A percentile compares a stretch with the other conserved stretches of the same genome.
Conservation (phyloP, 2,329 filamentous ascomycete species). For the Nigrospora oryzae region DNA sequence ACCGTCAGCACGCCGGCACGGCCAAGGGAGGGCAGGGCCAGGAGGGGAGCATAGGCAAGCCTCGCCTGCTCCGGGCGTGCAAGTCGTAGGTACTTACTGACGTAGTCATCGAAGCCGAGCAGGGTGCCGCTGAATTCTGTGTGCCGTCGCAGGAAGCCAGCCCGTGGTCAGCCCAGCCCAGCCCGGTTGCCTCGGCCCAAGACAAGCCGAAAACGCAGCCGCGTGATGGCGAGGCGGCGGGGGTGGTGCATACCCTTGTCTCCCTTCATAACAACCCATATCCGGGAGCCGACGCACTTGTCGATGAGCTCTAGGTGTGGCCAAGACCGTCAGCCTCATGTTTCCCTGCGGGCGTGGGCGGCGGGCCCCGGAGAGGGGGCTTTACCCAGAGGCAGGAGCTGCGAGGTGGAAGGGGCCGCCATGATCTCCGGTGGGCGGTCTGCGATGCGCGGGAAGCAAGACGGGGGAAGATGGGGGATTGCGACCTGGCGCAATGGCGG, state of each 20-base stretch:
- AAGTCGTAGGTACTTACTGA: slow-evolving; percentile 73
- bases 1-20: not conserved
- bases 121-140: slow-evolving; percentile 92
- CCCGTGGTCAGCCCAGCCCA: too few species aligned
- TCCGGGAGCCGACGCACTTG: slow-evolving; percentile 94
- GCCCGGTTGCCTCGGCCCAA: too few species aligned
- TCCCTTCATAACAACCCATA: slow-evolving; percentile 99
- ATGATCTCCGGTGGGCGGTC: not conserved
- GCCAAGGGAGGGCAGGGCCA: too few species aligned
- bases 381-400: slow-evolving; percentile 4
- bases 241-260: slow-evolving; percentile 67
- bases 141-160: too few species aligned
- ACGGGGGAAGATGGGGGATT: too few species aligned
- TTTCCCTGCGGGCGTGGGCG: not conserved
- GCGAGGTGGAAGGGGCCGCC: slow-evolving; percentile 4
- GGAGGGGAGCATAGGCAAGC: too few species aligned
- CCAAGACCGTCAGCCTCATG: not conserved
- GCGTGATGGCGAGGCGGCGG: too few species aligned
- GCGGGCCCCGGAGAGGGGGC: not conserved
- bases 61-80: too few species aligned
- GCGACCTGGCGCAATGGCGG: too few species aligned
- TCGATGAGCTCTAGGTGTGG: slow-evolving; percentile 77
- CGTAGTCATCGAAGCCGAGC: slow-evolving; percentile 96
- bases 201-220: too few species aligned
- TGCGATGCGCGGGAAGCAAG: too few species aligned